These are phyloP conservation scores for Symbiodinium pilosum DNA, from an alignment of 73 alveolate genomes.

Conservation along the genomic window DNA sequence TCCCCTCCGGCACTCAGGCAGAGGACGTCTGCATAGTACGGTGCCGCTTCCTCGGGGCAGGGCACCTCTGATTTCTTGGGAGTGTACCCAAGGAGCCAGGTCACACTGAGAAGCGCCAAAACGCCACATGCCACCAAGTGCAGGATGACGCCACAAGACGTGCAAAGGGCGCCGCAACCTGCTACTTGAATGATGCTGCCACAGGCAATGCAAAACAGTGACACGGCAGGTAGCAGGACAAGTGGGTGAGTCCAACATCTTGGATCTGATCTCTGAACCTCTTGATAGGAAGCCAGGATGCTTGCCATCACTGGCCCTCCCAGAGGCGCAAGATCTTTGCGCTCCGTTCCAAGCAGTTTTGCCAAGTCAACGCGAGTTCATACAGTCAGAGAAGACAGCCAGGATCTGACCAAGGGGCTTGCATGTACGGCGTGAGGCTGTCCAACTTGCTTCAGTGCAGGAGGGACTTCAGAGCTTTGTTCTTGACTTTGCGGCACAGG, in stretches of 20 bases:
- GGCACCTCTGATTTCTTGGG: neutral
- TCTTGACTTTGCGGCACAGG: no score
- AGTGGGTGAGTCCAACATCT: conserved; percentile 3
- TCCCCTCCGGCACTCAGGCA: neutral
- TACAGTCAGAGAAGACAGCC: no score
- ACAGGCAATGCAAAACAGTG: neutral
- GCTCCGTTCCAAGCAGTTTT: no score
- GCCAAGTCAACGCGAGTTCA: no score
- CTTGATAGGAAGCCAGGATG: neutral
- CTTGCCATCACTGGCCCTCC: neutral
- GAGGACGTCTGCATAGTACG: neutral
- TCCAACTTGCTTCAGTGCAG: no score
- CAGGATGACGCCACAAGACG: neutral
- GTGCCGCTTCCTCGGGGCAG: neutral
- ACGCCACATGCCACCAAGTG: neutral
- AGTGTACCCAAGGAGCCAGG: conserved; percentile 46
- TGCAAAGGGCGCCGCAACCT: neutral
- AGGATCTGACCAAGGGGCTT: no score
- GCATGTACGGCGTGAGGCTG: no score
- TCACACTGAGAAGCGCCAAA: neutral
- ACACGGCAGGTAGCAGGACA: neutral
- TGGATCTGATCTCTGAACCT: neutral
- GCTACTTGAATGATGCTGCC: neutral
- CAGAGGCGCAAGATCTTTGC: no score
- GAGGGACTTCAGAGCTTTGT: no score